phyloP scores from a whole-genome alignment of 1,284 basidiomycete species.

The Cutaneotrichosporon sp. region DNA sequence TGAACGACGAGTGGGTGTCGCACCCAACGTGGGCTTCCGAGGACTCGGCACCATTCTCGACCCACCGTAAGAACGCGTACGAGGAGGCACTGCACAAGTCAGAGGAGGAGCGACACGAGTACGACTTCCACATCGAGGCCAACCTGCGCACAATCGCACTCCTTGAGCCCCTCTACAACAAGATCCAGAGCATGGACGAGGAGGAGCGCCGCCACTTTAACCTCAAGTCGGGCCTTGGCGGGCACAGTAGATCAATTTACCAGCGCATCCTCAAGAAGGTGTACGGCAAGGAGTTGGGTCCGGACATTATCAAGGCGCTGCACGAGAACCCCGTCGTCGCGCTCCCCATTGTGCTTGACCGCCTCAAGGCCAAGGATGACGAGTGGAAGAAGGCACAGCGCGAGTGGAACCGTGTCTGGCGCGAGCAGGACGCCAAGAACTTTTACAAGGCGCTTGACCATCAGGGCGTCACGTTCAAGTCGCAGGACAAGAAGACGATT shows the following conservation, averaged over 20 bases:
- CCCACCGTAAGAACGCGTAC: constrained; percentile 96
- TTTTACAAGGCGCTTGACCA: constrained; percentile 97
- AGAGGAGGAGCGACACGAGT: constrained; percentile 98
- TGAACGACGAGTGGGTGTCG: constrained; percentile 95
- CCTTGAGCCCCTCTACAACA: constrained; percentile 81
- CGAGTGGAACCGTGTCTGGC: constrained; percentile 97
- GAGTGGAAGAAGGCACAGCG: constrained; percentile 94
- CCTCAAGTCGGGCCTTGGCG: constrained; percentile 84
- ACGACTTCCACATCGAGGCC: constrained; percentile 93
- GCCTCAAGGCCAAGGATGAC: constrained; percentile 92
- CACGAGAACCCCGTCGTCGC: constrained; percentile 90
- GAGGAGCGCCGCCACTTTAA: constrained; percentile 84
- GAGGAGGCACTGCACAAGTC: constrained; percentile 95
- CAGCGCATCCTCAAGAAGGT: constrained; percentile 93
- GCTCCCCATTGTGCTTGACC: constrained; percentile 85
- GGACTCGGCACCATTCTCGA: constrained; percentile 88
- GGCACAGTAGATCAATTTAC: constrained; percentile 83
- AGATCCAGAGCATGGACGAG: constrained; percentile 84
- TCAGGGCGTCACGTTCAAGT: constrained; percentile 91
- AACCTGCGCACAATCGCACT: constrained; percentile 87
- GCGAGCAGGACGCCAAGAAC: constrained; percentile 94
- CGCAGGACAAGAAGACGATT: constrained; percentile 93
- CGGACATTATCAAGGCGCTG: constrained; percentile 83
- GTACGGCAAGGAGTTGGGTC: constrained; percentile 74
- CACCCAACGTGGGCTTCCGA: constrained; percentile 96